Base-by-base conservation (phyloP, 2,329 filamentous ascomycete species). In the Clathrospora elynae region DNA sequence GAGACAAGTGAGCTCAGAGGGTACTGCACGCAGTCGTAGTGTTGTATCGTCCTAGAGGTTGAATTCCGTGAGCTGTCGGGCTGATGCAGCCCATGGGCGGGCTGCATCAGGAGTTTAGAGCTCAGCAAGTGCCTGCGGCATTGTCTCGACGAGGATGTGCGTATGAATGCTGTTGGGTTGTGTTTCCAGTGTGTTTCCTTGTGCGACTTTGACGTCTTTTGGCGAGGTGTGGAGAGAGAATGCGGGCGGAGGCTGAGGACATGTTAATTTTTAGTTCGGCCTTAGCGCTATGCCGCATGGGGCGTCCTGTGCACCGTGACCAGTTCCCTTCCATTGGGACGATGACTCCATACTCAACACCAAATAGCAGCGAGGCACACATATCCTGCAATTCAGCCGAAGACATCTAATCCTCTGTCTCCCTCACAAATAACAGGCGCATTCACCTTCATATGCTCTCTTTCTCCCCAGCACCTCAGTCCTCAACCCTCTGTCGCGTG, bases 1-100 rank as follows among this genome's bases (percentile, higher is more conserved):
- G 49, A 53, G 51, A 58, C 55, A 56, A 59, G 35, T 57, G 62
- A 55, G 57, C 53, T 64, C 64, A 66, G 53, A 42, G 35, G 35
- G 42, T 61, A 63, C 67, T 66, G 56, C 53, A 56, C 55, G 59
- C 63, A 66, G 59, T 68, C 61, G 62, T 58, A 54, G 43, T 47
- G 55, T 62, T 67, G 60, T 64, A 69, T 71, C 67, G 66, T 72
- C 69, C 68, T 67, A 56, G 65, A 71, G 67, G 78, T 82, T 80
- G 78, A 79, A 76, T 77, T 57, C 90, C 86, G 77, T 84, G 85
- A 86, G 85, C 87, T 90, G 86, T 68, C 83, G 84, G 86, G 86
- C 88, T 90, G 82, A 40, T 46, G 49, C 49, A 49, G 46, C 45
- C 49, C 49, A 22, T 45, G 46, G 34, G 30, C 25, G 45, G 49